Conservation (phyloP, 2,329 filamentous ascomycete genomes). For the Exophiala xenobiotica region DNA sequence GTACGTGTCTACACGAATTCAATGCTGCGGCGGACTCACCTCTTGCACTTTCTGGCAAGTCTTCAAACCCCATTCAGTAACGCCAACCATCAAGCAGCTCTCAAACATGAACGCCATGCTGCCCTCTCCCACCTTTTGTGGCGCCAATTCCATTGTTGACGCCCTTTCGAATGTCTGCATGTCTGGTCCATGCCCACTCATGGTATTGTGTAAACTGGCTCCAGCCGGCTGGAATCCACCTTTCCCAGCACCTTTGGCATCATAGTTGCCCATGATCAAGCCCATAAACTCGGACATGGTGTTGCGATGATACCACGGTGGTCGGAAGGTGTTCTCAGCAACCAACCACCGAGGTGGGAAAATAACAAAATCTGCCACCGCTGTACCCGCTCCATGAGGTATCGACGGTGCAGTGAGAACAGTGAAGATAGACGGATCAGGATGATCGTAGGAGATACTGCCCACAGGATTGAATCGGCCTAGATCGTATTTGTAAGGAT, state of each 20-base stretch:
- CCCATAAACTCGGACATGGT: conserved; percentile 68
- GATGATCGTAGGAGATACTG: conserved; percentile 71
- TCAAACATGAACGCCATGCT: conserved; percentile 68
- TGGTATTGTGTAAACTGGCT: conserved; percentile 67
- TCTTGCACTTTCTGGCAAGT: conserved; percentile 69
- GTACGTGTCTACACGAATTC: neutral
- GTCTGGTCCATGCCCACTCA: conserved; percentile 67
- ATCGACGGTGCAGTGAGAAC: conserved; percentile 59
- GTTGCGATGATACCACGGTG: conserved; percentile 65
- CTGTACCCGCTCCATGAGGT: conserved; percentile 56
- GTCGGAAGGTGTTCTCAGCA: conserved; percentile 59
- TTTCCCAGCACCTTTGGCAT: conserved; percentile 54
- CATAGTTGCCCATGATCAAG: conserved; percentile 60
- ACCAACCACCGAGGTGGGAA: conserved; percentile 66
- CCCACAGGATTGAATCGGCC: conserved; percentile 75
- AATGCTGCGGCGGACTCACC: conserved; percentile 16
- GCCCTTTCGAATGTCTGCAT: conserved; percentile 57
- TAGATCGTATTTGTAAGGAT: conserved; percentile 79
- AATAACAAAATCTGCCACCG: conserved; percentile 65
- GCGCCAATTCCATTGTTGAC: conserved; percentile 53
- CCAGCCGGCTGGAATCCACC: conserved; percentile 62
- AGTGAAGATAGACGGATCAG: conserved; percentile 75
- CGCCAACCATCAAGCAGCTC: conserved; percentile 66
- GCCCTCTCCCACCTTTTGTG: conserved; percentile 57
- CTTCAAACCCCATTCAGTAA: conserved; percentile 71